Percentiles rank a stretch among this genome's conserved stretches.
Conservation (phyloP, 129 eudicot species). For the Flaveria trinervia region DNA sequence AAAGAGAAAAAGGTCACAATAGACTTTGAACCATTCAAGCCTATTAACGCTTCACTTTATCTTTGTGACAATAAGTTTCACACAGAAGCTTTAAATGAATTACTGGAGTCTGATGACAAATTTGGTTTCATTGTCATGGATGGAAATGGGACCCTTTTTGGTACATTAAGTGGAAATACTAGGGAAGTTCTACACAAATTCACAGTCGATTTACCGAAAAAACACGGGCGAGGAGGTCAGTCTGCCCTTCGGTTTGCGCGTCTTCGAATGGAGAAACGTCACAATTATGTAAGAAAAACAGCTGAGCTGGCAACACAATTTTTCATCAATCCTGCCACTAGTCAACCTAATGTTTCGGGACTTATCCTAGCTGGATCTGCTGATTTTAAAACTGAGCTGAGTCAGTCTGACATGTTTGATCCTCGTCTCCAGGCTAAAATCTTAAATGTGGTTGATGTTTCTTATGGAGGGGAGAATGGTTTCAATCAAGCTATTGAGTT, state of each 20-base stretch:
- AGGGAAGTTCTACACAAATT: slow-evolving; percentile 43
- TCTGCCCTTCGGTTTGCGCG: slow-evolving; percentile 46
- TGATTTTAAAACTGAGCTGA: slow-evolving; percentile 44
- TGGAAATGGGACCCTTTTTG: slow-evolving; percentile 47
- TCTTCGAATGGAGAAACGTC: slow-evolving; percentile 50
- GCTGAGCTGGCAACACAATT: slow-evolving; percentile 46
- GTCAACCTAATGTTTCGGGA: slow-evolving; percentile 47
- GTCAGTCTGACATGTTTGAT: slow-evolving; percentile 45
- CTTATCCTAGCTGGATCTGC: slow-evolving; percentile 49
- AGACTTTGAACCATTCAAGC: slow-evolving; percentile 46
- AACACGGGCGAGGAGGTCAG: slow-evolving; percentile 47
- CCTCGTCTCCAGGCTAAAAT: slow-evolving; percentile 44
- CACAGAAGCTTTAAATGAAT: slow-evolving; percentile 40
- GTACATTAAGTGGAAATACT: slow-evolving; percentile 44
- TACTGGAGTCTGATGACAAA: slow-evolving; percentile 41
- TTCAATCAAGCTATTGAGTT: slow-evolving; percentile 45
- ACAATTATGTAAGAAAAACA: slow-evolving; percentile 41
- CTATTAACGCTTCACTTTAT: slow-evolving; percentile 43
- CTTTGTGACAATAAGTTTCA: slow-evolving; percentile 46
- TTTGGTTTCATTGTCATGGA: slow-evolving; percentile 46
- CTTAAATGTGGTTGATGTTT: slow-evolving; percentile 42
- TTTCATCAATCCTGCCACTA: slow-evolving; percentile 40
- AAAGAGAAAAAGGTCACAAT: slow-evolving; percentile 45
- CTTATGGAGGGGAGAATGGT: slow-evolving; percentile 44
- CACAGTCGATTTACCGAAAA: slow-evolving; percentile 45